Evolutionary conservation across 75 land plant species (phyloP), one percentile per base, ranked within the genome.

Genomic region (Selaginella tamariscina): DNA sequence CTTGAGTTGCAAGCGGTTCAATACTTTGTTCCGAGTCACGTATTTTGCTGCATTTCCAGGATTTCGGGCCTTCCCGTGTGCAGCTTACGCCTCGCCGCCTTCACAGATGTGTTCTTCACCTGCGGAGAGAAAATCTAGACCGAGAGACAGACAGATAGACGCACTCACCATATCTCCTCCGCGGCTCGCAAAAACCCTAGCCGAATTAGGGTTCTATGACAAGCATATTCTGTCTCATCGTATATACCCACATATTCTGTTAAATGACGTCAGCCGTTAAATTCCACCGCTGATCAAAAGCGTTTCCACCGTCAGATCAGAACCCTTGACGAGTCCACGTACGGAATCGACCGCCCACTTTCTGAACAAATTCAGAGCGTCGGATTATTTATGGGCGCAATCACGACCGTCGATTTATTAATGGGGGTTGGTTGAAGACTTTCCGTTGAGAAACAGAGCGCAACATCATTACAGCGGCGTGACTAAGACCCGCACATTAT

Each of bases 11-110:
- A 91, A 81, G 2, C 72, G 73, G 28, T 73, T 79, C 26, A 87
- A 67, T 21, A 89, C 99, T 73, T 85, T 88, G n/a, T 85, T 81
- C 63, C 97, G 87, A 30, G 99, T 95, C 0, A 82, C 81, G 68
- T 85, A 95, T 69, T 78, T 90, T 32, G 96, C 99, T 0, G 82
- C 88, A 70, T 79, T 87, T 56, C 99, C 98, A 5, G 49, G 49
- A 39, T 39, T 39, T 15, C 49, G 49, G 11, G 49, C 49, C 49
- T 39, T 5, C 49, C 49, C 5, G 49, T 39, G 49, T 39, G 49
- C 11, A 39, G 49, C 49, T 39, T 39, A 15, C 49, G 49, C 49
- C 15, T 39, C 11, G 49, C 49, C 49, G 49, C 49, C 49, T 39
- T 39, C 11, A 39, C 49, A 39, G 49, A n/a, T n/a, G n/a, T 15